Evolutionary conservation across 2,329 filamentous ascomycete species (phyloP), one percentile per base, ranked within the genome.

Genomic region (Aspergillus alliaceus): DNA sequence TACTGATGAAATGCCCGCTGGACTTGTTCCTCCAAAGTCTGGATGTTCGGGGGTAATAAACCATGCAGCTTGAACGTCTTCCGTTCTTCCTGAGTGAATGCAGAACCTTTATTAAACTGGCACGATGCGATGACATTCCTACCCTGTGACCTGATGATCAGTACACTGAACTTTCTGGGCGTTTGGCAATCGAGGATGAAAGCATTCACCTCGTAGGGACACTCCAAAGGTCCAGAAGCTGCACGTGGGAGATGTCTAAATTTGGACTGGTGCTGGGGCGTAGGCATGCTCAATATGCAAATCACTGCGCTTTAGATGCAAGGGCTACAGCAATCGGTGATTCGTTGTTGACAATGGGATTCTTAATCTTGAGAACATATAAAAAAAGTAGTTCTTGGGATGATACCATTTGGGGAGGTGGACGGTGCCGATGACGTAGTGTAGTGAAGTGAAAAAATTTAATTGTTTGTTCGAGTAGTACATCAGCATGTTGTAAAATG

Each of bases 51-150:
- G 0, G 92, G 92, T 0, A 96, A 78, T 6, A 96, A 77, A 4
- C 91, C 90, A 18, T 85, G 82, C 2, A 96, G 82, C 31, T 84
- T 84, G 72, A 96, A 96, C 0, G 78, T 76, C 2, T 78, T 75
- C 11, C 91, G 84, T 68, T 96, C 91, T 27, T 89, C 76, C 0
- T 77, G 66, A 0, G 89, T 83, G 64, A 93, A 93, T 0, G 86
- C 90, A 3, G 90, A 91, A 29, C 91, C 91, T 73, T 95, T 95
- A 77, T 96, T 96, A 76, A 91, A 87, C 65, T 84, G 86, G 1
- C 87, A 81, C 11, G 84, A 85, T 58, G 85, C 83, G 8, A 91
- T 79, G 6, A 91, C 76, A 0, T 82, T 79, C 39, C 76, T 75
- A 5, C 84, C 84, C 61, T 71, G 47, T 18, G 34, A 15, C 12